Percentiles rank a stretch among this genome's conserved stretches.
Evolutionary conservation across 768 basidiomycete species (phyloP).

Genomic region (Termitomyces sp.): DNA sequence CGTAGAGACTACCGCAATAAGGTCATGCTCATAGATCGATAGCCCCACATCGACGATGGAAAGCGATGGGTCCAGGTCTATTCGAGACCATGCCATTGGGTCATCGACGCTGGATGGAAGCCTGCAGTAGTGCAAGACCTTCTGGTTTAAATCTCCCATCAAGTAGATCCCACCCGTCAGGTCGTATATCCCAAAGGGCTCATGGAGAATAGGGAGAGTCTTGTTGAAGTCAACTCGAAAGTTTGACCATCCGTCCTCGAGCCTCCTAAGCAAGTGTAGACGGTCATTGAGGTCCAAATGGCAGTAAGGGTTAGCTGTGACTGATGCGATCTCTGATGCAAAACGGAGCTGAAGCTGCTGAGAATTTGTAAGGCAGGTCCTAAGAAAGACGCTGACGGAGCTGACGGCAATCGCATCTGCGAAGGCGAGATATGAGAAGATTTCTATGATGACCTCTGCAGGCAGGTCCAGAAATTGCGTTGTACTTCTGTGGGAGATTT

Average conservation of each 20-base stretch:
- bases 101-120: conserved; percentile 25
- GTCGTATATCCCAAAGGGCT: conserved; percentile 33
- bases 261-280: conserved; percentile 2
- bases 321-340: background rate
- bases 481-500: background rate
- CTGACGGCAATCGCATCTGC: conserved; percentile 2
- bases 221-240: conserved; percentile 4
- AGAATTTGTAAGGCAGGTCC: background rate
- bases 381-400: conserved; percentile 5
- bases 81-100: conserved; percentile 20
- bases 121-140: conserved; percentile 24
- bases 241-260: conserved; percentile 8
- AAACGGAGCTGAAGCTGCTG: conserved; percentile 7
- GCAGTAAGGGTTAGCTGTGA: conserved; percentile 6
- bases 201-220: conserved; percentile 4
- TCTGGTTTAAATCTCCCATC: conserved; percentile 24
- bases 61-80: conserved; percentile 17
- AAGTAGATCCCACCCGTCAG: conserved; percentile 35
- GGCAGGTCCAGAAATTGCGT: conserved; percentile 6
- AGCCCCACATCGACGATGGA: conserved; percentile 38
- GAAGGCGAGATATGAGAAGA: conserved; percentile 4
- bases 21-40: conserved; percentile 37
- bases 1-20: conserved; percentile 36
- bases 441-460: conserved; percentile 6
- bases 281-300: background rate